Evolutionary conservation across 2,329 filamentous ascomycete genomes (phyloP).

Genomic region (Aphanocladium album): DNA sequence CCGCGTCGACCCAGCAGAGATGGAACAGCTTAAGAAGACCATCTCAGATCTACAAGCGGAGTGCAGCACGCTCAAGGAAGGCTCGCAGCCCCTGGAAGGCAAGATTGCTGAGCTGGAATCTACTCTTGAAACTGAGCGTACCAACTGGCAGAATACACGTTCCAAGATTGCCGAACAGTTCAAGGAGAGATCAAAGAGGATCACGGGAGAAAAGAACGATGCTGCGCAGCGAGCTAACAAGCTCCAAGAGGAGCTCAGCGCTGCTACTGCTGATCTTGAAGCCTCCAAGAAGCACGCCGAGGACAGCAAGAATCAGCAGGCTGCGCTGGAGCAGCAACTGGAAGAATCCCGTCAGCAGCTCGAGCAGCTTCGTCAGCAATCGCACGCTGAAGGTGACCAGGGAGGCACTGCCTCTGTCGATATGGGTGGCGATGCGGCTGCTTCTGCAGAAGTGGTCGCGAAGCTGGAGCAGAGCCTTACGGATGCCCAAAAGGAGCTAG

Average conservation of each 20-base stretch:
- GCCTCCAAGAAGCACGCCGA: conserved; percentile 37
- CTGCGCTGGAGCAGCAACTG: conserved; percentile 38
- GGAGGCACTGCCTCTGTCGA: conserved; percentile 35
- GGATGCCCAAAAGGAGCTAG: conserved; percentile 55
- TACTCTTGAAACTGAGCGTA: conserved; percentile 49
- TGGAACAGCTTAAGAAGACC: conserved; percentile 81
- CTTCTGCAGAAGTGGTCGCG: conserved; percentile 41
- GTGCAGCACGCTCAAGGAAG: conserved; percentile 50
- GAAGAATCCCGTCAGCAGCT: conserved; percentile 39
- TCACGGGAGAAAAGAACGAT: conserved; percentile 51
- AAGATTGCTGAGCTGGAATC: conserved; percentile 49
- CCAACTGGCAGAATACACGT: conserved; percentile 47
- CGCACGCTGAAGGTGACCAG: conserved; percentile 19
- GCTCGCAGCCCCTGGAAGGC: conserved; percentile 47
- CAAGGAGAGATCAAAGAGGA: conserved; percentile 53
- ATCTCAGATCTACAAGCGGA: conserved; percentile 63
- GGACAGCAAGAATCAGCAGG: conserved; percentile 26
- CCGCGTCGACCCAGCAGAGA: conserved; percentile 85
- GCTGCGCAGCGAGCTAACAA: conserved; percentile 46
- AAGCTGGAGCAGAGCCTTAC: conserved; percentile 46
- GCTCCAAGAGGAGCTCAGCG: conserved; percentile 45
- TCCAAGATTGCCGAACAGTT: conserved; percentile 56
- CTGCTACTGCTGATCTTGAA: conserved; percentile 50
- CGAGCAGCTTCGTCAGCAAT: conserved; percentile 33
- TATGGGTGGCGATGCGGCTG: conserved; percentile 33